Conservation (phyloP, 176 grass and related monocot species). For the barley (Hordeum vulgare) region MorexV3_pseudomolecules_assembly NC_058518.1:139117965-139118464, state of each 20-base stretch:
- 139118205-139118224: slow-evolving; percentile 25
- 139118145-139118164: slow-evolving; percentile 33
- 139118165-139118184: slow-evolving; percentile 22
- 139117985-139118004: slow-evolving; percentile 33
- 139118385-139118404: not conserved
- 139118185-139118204: slow-evolving; percentile 38
- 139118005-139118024: slow-evolving; percentile 21
- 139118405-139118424: not conserved
- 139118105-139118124: slow-evolving; percentile 30
- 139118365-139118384: not conserved
- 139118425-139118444: slow-evolving; percentile 6
- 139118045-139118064: slow-evolving; percentile 1
- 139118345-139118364: slow-evolving; percentile 17
- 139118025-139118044: not conserved
- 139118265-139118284: slow-evolving; percentile 6
- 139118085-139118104: slow-evolving; percentile 25
- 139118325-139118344: not conserved
- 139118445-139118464: not conserved
- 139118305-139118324: not conserved
- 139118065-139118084: slow-evolving; percentile 27
- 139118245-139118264: slow-evolving; percentile 19
- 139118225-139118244: slow-evolving; percentile 15
- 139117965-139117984: slow-evolving; percentile 10
- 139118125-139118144: slow-evolving; percentile 38
- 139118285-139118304: slow-evolving; percentile 21